Conservation (phyloP, 805 yeast species). For the Candida tibetensis region DNA sequence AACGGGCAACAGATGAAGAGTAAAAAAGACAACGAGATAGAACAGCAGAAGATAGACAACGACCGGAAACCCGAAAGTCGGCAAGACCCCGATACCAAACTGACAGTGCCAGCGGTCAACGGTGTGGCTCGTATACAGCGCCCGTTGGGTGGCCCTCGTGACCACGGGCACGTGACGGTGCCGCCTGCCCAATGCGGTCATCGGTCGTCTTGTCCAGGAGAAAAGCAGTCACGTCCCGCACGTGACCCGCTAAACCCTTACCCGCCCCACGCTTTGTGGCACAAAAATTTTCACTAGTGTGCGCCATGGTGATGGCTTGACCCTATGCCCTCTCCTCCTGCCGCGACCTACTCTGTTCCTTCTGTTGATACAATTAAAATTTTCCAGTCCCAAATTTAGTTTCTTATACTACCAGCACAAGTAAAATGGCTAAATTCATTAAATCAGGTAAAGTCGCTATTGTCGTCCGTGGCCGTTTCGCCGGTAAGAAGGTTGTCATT, state of each 20-base stretch:
- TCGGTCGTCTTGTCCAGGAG: too few species aligned
- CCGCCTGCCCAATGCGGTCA: too few species aligned
- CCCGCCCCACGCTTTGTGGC: conserved; percentile 8
- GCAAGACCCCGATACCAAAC: too few species aligned
- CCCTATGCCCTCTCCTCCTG: neutral
- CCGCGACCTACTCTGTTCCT: neutral
- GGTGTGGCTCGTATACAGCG: too few species aligned
- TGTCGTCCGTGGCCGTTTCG: conserved; percentile 99
- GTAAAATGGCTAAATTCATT: conserved; percentile 94
- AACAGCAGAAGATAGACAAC: too few species aligned
- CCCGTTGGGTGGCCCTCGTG: too few species aligned
- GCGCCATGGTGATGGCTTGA: conserved; percentile 4
- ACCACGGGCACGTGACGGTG: too few species aligned
- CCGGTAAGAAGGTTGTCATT: conserved; percentile 99
- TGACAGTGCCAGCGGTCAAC: too few species aligned
- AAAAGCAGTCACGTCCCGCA: conserved; percentile 16
- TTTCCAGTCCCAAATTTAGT: conserved; percentile 20
- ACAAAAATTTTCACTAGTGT: conserved; percentile 13
- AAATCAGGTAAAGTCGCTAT: conserved; percentile 99
- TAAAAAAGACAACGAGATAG: neutral
- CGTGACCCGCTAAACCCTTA: conserved; percentile 2
- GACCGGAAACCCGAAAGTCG: too few species aligned
- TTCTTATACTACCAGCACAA: conserved; percentile 24
- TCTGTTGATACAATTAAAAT: conserved; percentile 10
- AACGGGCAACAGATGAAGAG: neutral